phyloP scores from a whole-genome alignment of 176 grass and related monocot genomes.

The Tuctoria greenei region DNA sequence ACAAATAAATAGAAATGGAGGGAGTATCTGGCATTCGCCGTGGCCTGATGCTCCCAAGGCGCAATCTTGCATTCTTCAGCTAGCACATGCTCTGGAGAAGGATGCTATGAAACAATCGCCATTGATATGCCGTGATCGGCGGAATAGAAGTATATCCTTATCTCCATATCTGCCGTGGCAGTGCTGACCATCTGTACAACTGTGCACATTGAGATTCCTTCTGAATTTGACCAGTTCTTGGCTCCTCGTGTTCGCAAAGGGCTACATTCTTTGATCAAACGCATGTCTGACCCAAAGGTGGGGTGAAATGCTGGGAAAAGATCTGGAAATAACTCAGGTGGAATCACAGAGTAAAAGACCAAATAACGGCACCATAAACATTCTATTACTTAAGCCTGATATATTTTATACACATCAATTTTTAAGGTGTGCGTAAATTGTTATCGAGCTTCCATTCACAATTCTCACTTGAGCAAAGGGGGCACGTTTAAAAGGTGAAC shows the following conservation, averaged over 20 bases:
- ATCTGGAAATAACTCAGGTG: slow-evolving; percentile 7
- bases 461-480: slow-evolving; percentile 51
- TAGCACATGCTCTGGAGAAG: neutral
- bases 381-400: slow-evolving; percentile 15
- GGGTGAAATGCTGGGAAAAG: slow-evolving; percentile 1
- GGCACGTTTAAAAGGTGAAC: slow-evolving; percentile 37
- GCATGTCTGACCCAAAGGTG: slow-evolving; percentile 23
- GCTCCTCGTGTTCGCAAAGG: slow-evolving; percentile 39
- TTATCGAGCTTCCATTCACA: slow-evolving; percentile 41
- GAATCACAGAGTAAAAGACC: slow-evolving; percentile 1
- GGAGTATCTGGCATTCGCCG: slow-evolving; percentile 12
- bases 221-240: slow-evolving; percentile 27
- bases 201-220: slow-evolving; percentile 29
- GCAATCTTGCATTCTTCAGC: slow-evolving; percentile 19
- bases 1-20: no score
- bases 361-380: slow-evolving; percentile 16
- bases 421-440: slow-evolving; percentile 16
- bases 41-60: neutral
- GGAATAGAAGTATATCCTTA: slow-evolving; percentile 50
- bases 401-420: slow-evolving; percentile 28
- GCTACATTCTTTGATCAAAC: slow-evolving; percentile 5
- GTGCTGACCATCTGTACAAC: slow-evolving; percentile 18
- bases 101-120: slow-evolving; percentile 26
- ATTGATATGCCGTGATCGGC: slow-evolving; percentile 26
- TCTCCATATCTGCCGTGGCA: slow-evolving; percentile 30